Base-by-base conservation (phyloP, 495 filamentous ascomycete genomes). In the Collariella sp. region DNA sequence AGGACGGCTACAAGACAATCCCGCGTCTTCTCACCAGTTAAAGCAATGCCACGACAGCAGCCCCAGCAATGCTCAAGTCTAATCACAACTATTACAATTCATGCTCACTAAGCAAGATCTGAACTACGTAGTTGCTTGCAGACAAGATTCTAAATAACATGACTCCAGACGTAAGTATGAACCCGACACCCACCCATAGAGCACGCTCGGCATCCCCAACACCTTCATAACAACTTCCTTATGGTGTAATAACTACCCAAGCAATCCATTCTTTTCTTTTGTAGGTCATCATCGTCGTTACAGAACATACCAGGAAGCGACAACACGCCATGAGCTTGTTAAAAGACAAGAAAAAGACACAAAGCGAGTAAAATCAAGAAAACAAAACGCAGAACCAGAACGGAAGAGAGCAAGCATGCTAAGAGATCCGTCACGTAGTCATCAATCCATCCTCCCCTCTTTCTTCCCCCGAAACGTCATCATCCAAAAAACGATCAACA, bases 301-400 rank as follows among this genome's bases (percentile, higher is more conserved):
- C 13, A 7, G n/a, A 49, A 46, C 42, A 53, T 38, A n/a, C 12
- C n/a, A 47, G 22, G 15, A 11, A 54, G 22, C n/a, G 23, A 54
- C 23, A 44, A 44, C 51, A 54, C 24, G 42, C 51, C 51, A 46
- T 46, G 51, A 47, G 43, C 34, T 45, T 42, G 46, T 46, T 41
- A 46, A 34, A n/a, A 7, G 24, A 20, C 12, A 26, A 16, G n/a
- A 24, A 3, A 19, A 20, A 46, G 13, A 5, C 24, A 46, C 9
- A 40, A 36, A 48, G 11, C 35, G 3, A 42, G 20, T 3, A 48
- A 46, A 16, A 42, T 2, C 7, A 48, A 46, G 9, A 52, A 40
- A 33, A 46, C 52, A 45, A 58, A 34, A 3, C 35, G 15, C 49
- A 1, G n/a, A 36, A 52, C 52, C 26, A 58, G 35, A 24, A 41